Evolutionary conservation across 2,329 filamentous ascomycete genomes (phyloP), one percentile per base, ranked within the genome.

Genomic region (Ustilaginoidea virens): DNA sequence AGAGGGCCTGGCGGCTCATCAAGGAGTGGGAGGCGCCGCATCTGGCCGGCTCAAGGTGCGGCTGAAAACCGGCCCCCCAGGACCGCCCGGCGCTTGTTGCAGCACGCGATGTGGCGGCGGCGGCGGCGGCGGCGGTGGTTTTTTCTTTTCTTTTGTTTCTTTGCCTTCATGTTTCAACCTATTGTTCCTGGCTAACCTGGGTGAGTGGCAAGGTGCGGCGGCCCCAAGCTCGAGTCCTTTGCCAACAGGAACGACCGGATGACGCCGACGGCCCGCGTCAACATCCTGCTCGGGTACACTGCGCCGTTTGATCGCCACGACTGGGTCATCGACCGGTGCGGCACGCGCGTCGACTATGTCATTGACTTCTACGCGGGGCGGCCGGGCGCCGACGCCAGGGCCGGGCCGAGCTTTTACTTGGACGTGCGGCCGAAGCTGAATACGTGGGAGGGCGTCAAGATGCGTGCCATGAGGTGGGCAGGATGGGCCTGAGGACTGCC

Each of bases 281-380:
- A 92, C 52, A 80, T 75, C 4, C 54, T 85, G 33, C 57, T 93
- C 30, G 90, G 90, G n/a, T 96, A 93, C 52, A 76, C 79, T 34
- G 65, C 77, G 30, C 90, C 90, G 2, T 98, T 98, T 53, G 90
- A 98, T 56, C 66, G 90, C 17, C 90, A 98, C 52, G 90, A 98
- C 53, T 98, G 90, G 90, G 74, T 94, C 15, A 77, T 98, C 20
- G 86, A 98, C 55, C 67, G 90, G 29, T 96, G 90, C 48, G 87
- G 80, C 17, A 77, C 63, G 13, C 72, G 71, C 45, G 60, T 98
- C 27, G 90, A 96, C 44, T 98, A 98, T 50, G 79, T 98, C 22
- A 98, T 98, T 52, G 90, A 98, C 55, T 98, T 98, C 45, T 98
- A 98, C 49, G 74, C 83, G 5, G 90, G 90, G 0, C 60, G 66